phyloP scores from a whole-genome alignment of 2,329 filamentous ascomycete genomes.

The Pseudogymnoascus sp. region DNA sequence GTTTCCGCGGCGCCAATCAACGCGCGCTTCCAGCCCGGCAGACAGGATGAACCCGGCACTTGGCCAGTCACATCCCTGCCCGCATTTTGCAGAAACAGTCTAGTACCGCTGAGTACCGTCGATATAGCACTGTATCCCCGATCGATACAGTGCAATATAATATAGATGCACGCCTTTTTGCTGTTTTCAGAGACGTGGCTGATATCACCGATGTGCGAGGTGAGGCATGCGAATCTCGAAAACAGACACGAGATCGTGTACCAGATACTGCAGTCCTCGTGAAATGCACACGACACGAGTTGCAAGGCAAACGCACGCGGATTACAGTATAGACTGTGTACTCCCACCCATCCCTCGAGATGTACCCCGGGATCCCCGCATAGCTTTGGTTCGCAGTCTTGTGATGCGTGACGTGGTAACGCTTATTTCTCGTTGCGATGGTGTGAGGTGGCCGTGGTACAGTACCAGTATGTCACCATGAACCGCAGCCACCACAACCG shows the following conservation, averaged over 20 bases:
- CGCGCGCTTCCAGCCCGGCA: background rate
- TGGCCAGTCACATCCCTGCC: background rate
- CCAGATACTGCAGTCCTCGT: background rate
- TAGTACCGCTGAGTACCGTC: background rate
- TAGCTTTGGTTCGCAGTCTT: background rate
- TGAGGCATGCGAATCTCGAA: background rate
- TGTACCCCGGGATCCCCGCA: background rate
- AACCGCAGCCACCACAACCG: background rate
- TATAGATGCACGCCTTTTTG: background rate
- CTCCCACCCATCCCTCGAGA: background rate
- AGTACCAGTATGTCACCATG: background rate
- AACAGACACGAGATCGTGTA: background rate
- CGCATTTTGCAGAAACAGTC: background rate
- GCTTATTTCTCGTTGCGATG: background rate
- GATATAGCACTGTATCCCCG: background rate
- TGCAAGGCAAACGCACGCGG: background rate
- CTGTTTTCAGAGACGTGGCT: background rate
- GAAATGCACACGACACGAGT: background rate
- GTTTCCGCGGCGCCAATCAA: conserved; percentile 3
- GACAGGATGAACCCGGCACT: background rate
- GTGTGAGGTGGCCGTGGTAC: background rate
- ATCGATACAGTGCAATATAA: background rate
- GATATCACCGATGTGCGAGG: background rate
- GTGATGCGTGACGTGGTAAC: conserved; percentile 1
- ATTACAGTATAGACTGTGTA: background rate